Evolutionary conservation across 805 yeast species (phyloP), one percentile per base, ranked within the genome.

Genomic region (Pachysolen tannophilus): DNA sequence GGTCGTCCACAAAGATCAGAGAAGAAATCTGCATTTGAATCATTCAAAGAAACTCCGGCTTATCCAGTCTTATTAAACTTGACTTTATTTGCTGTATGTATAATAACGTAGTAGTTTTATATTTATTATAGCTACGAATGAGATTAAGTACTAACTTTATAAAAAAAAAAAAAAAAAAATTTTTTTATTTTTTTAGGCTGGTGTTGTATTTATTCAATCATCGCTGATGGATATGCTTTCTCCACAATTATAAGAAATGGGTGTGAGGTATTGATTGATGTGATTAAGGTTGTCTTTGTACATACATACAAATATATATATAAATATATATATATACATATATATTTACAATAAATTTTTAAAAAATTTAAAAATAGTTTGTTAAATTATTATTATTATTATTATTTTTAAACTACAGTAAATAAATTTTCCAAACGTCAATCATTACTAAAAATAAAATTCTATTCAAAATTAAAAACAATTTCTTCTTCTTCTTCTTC

Each of bases 201-300:
- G 92, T 55, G 82, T 81, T 46, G 75, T 76, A 17, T 73, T 82
- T 56, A 73, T 83, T 47, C 85, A 79, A 63, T 78, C 87, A 32
- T 81, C 88, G 46, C 60, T 80, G 50, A 79, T 80, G 84, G 90
- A 82, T 39, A 72, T 79, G 74, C 61, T 82, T 62, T 87, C 81
- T 49, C 92, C 92, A 34, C 90, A 82, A 46, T 47, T 59, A 30
- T 55, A 49, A 42, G 8, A 6, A 11, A 14, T 3, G 13, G 11
- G 25, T 21, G 11, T 21, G 11, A 21, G 25, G 11, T 8, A 21
- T 21, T 8, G 11, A 8, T 21, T 21, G 11, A 21, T 21, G 11
- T 21, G 25, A 21, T 21, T 8, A n/a, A n/a, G n/a, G n/a, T n/a
- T n/a, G n/a, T n/a, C n/a, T n/a, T n/a, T n/a, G n/a, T n/a, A n/a